These are phyloP conservation scores for Myriosclerotinia curreyana DNA, from an alignment of 2,329 filamentous ascomycete species.

Conservation along the genomic window DNA sequence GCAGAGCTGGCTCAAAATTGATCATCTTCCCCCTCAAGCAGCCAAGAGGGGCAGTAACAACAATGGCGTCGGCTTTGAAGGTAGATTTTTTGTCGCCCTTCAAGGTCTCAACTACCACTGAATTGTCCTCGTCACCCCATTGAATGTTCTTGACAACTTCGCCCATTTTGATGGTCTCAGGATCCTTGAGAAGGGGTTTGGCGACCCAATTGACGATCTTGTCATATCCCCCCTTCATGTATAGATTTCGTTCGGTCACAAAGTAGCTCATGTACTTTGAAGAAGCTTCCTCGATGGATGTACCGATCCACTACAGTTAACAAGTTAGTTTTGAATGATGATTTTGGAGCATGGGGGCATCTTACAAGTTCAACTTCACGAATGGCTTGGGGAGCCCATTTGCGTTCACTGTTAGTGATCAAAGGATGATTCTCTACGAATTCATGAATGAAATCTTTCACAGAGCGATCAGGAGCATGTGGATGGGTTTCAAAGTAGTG, in stretches of 20 bases:
- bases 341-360: not conserved
- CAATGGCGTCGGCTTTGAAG: conserved; percentile 42
- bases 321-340: not conserved
- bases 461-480: conserved; percentile 43
- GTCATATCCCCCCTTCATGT: conserved; percentile 48
- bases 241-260: conserved; percentile 45
- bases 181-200: conserved; percentile 39
- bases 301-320: conserved; percentile 41
- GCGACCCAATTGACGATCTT: conserved; percentile 45
- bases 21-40: conserved; percentile 43
- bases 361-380: conserved; percentile 43
- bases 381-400: conserved; percentile 45
- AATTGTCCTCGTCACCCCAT: conserved; percentile 41
- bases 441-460: conserved; percentile 43
- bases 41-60: conserved; percentile 44
- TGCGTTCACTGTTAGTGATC: conserved; percentile 43
- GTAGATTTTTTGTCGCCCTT: conserved; percentile 31
- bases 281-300: conserved; percentile 43
- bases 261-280: conserved; percentile 46
- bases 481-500: conserved; percentile 44
- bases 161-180: conserved; percentile 41
- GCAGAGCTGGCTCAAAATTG: conserved; percentile 42
- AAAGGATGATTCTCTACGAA: conserved; percentile 44
- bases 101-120: conserved; percentile 34
- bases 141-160: conserved; percentile 42